Percentiles rank a stretch among this genome's conserved stretches.
Conservation (phyloP, 2,329 filamentous ascomycete species). For the Zalaria sp. region DNA sequence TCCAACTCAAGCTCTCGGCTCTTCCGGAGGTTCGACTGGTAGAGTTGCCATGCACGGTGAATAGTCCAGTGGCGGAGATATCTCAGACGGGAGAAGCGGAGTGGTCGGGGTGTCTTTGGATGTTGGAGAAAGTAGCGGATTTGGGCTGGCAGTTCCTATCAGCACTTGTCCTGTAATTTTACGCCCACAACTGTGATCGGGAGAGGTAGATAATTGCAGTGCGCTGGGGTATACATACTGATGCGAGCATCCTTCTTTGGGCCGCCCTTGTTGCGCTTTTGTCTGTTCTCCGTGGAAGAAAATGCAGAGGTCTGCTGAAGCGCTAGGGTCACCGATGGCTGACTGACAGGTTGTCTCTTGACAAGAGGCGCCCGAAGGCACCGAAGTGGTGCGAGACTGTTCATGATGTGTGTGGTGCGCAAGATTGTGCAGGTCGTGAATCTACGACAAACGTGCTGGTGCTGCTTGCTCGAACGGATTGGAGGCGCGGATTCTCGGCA, state of each 20-base stretch:
- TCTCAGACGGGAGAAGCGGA: slow-evolving; percentile 79
- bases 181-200: no score
- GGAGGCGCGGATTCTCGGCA: no score
- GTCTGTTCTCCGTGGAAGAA: slow-evolving; percentile 17
- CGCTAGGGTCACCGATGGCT: slow-evolving; percentile 2
- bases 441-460: no score
- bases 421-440: no score
- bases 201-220: background rate
- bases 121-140: slow-evolving; percentile 61
- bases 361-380: slow-evolving; percentile 3
- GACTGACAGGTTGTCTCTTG: background rate
- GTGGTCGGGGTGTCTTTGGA: slow-evolving; percentile 55
- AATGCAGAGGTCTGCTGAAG: slow-evolving; percentile 15
- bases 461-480: no score
- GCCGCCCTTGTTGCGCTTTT: slow-evolving; percentile 22
- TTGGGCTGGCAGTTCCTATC: slow-evolving; percentile 27
- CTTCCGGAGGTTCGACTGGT: slow-evolving; percentile 53
- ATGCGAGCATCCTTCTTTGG: slow-evolving; percentile 20
- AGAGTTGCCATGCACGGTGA: slow-evolving; percentile 85
- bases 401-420: slow-evolving; percentile 16
- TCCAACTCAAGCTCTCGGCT: slow-evolving; percentile 57
- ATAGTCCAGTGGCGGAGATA: slow-evolving; percentile 96
- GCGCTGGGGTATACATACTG: slow-evolving; percentile 9
- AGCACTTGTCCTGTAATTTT: background rate
- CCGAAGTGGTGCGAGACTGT: slow-evolving; percentile 26